phyloP scores from a whole-genome alignment of 768 basidiomycete species.

The Amanita thiersii region DNA sequence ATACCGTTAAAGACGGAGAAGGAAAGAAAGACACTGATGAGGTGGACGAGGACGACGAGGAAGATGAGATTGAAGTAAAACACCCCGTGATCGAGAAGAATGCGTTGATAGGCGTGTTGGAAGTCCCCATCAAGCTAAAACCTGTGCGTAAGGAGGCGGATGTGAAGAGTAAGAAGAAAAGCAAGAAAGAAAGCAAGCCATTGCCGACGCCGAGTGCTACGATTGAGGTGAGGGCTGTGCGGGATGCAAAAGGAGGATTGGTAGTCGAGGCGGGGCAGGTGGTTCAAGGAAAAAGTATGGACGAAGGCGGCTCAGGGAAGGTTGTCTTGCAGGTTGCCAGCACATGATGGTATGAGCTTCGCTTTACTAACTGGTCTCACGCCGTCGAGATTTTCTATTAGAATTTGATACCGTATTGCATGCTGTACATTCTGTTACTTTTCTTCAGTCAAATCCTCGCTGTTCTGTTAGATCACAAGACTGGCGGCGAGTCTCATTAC shows the following conservation, averaged over 20 bases:
- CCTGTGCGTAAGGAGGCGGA: background rate
- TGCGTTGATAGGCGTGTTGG: conserved; percentile 31
- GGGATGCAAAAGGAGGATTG: conserved; percentile 28
- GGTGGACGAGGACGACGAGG: conserved; percentile 52
- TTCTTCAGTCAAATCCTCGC: too few species aligned
- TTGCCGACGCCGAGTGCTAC: conserved; percentile 38
- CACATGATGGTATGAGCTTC: too few species aligned
- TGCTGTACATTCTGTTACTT: too few species aligned
- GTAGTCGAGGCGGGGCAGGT: conserved; percentile 16
- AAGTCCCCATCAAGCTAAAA: background rate
- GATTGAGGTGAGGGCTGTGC: conserved; percentile 36
- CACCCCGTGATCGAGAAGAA: conserved; percentile 53
- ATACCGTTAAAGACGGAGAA: conserved; percentile 32
- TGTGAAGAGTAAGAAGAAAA: background rate
- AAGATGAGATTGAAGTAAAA: conserved; percentile 40
- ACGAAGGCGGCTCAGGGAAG: background rate
- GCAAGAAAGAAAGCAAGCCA: conserved; percentile 18
- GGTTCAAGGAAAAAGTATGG: too few species aligned
- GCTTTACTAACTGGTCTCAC: too few species aligned
- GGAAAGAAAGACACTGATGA: conserved; percentile 46
- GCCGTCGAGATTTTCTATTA: too few species aligned
- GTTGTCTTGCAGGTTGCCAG: conserved; percentile 5
- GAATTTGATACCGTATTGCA: too few species aligned
- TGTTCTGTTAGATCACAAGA: too few species aligned
- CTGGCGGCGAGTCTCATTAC: too few species aligned